These are phyloP conservation scores for Cynara cardunculus DNA, from an alignment of 129 eudicot genomes.

Conservation along the genomic window DNA sequence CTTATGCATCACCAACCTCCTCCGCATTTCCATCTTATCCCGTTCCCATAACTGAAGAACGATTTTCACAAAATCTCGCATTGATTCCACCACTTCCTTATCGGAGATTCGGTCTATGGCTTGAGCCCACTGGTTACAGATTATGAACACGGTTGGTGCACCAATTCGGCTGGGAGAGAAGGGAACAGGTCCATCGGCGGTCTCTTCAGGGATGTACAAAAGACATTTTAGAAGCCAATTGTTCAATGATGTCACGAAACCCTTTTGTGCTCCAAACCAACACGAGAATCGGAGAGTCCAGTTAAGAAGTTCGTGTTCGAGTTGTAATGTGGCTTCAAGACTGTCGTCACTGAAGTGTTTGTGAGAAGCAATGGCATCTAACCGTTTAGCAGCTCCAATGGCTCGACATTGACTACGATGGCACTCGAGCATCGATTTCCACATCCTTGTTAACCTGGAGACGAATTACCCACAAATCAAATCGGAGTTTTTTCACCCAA, in stretches of 20 bases:
- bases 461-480: conserved; percentile 11
- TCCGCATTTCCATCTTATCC: conserved; percentile 72
- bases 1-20: conserved; percentile 48
- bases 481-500: background rate
- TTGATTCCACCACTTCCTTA: conserved; percentile 70
- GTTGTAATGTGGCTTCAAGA: conserved; percentile 78
- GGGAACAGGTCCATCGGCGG: conserved; percentile 81
- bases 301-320: conserved; percentile 76
- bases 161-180: conserved; percentile 95
- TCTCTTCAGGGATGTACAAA: conserved; percentile 77
- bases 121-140: conserved; percentile 91
- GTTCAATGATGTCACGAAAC: conserved; percentile 68
- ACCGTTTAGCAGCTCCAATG: conserved; percentile 64
- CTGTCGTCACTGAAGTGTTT: conserved; percentile 61
- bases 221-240: conserved; percentile 88
- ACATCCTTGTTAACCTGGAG: conserved; percentile 73
- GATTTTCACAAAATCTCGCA: conserved; percentile 67
- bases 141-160: conserved; percentile 82
- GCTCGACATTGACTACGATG: conserved; percentile 82
- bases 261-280: conserved; percentile 87
- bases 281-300: conserved; percentile 76
- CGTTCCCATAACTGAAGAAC: conserved; percentile 84
- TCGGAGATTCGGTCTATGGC: conserved; percentile 74
- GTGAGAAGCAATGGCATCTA: conserved; percentile 75
- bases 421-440: conserved; percentile 89